Conservation (phyloP, 2,329 filamentous ascomycete species). For the Botrytis byssoidea region DNA sequence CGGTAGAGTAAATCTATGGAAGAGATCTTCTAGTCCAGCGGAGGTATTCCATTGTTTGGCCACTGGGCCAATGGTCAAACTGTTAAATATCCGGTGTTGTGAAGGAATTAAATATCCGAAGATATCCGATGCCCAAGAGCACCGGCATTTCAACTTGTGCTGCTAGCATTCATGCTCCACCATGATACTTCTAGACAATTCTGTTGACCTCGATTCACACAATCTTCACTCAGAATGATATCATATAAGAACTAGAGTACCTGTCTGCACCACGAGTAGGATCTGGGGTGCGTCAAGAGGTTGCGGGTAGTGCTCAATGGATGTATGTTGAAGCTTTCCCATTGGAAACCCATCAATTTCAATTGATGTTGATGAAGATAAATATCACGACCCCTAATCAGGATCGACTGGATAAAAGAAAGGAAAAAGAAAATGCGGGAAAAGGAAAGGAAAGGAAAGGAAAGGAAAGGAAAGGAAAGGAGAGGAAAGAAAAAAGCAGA, state of each 20-base stretch:
- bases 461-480: not conserved
- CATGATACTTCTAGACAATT: not conserved
- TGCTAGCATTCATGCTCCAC: not conserved
- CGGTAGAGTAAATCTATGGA: not conserved
- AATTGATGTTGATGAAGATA: not conserved
- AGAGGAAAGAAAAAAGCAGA: not conserved
- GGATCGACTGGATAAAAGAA: not conserved
- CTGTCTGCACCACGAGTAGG: not conserved
- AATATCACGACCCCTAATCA: too few species aligned
- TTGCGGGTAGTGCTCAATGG: not conserved
- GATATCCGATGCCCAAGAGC: not conserved
- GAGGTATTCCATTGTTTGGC: not conserved
- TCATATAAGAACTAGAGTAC: not conserved
- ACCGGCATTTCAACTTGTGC: not conserved
- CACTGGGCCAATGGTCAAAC: not conserved
- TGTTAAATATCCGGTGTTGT: not conserved
- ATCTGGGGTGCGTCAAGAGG: not conserved
- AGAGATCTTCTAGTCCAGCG: not conserved
- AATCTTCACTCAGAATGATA: not conserved
- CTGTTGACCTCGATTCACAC: not conserved
- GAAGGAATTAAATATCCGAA: not conserved
- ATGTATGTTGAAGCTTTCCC: not conserved
- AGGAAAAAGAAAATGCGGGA: not conserved
- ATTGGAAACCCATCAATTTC: not conserved
- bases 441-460: too few species aligned